Conservation (phyloP, 768 basidiomycete genomes). For the Phaffia tasmanica region DNA sequence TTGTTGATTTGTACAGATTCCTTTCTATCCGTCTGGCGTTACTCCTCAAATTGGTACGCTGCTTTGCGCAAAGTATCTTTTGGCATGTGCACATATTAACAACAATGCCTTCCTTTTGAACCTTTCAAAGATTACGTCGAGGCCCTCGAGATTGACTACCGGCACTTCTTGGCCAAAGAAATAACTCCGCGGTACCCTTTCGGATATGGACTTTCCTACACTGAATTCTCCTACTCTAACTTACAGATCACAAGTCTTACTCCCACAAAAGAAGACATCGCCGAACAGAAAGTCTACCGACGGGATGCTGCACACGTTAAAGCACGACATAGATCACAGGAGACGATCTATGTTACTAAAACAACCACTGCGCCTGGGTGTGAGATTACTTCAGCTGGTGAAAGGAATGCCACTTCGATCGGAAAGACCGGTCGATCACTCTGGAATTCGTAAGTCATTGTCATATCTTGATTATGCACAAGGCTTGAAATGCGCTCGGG, state of each 20-base stretch:
- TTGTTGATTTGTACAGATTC: conserved; percentile 1
- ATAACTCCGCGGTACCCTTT: conserved; percentile 45
- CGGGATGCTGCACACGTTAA: background rate
- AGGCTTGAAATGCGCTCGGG: conserved; percentile 3
- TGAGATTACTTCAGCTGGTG: background rate
- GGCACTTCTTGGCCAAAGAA: conserved; percentile 45
- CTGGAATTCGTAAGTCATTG: background rate
- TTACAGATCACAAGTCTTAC: conserved; percentile 37
- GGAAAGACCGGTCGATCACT: background rate
- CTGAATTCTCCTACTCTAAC: conserved; percentile 60
- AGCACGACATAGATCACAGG: too few species aligned
- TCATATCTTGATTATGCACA: background rate
- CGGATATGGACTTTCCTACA: conserved; percentile 80
- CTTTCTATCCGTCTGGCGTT: conserved; percentile 36
- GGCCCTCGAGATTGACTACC: conserved; percentile 57
- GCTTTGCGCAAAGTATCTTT: background rate
- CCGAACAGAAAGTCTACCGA: conserved; percentile 2
- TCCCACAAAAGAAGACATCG: background rate
- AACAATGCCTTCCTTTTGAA: conserved; percentile 51
- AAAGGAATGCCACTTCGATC: conserved; percentile 5
- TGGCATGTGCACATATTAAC: background rate
- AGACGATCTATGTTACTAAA: too few species aligned
- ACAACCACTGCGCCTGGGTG: background rate
- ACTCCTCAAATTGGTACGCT: conserved; percentile 44
- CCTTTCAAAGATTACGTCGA: conserved; percentile 39